Conservation (phyloP, 192 early-diverging fungal species). For the Bifiguratus adelaidae region DNA sequence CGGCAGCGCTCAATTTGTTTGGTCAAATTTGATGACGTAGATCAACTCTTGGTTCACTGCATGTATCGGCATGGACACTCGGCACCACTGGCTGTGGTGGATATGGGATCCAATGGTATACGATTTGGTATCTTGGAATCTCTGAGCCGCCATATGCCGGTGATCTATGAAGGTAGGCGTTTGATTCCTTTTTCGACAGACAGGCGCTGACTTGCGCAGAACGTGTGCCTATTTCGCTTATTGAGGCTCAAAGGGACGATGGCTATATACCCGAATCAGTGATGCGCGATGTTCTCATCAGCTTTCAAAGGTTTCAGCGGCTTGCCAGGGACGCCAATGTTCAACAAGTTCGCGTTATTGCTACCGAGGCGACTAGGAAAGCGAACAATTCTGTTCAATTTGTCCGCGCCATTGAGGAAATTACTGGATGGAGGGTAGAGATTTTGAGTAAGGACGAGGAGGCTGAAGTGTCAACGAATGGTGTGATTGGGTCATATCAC, state of each 20-base stretch:
- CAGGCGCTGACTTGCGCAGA: too few relatives aligned
- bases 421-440: slow-evolving; percentile 27
- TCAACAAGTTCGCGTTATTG: slow-evolving; percentile 32
- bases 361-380: slow-evolving; percentile 43
- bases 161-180: slow-evolving; percentile 42
- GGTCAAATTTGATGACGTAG: too few relatives aligned
- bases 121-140: slow-evolving; percentile 40
- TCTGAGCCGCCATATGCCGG: slow-evolving; percentile 31
- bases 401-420: slow-evolving; percentile 22
- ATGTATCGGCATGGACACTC: too few relatives aligned
- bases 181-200: too few relatives aligned
- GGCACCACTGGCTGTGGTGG: slow-evolving; percentile 32
- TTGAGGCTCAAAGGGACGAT: slow-evolving; percentile 28
- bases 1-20: too few relatives aligned
- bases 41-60: too few relatives aligned
- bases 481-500: slow-evolving; percentile 39
- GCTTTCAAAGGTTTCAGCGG: slow-evolving; percentile 36
- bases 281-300: slow-evolving; percentile 31
- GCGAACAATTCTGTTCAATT: slow-evolving; percentile 36
- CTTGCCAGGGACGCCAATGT: slow-evolving; percentile 28
- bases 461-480: slow-evolving; percentile 35
- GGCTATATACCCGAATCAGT: slow-evolving; percentile 26
- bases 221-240: slow-evolving; percentile 39
- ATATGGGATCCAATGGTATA: slow-evolving; percentile 52
- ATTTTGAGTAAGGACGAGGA: slow-evolving; percentile 31